phyloP scores from a whole-genome alignment of 768 basidiomycete species.

The Mycena belliarum region DNA sequence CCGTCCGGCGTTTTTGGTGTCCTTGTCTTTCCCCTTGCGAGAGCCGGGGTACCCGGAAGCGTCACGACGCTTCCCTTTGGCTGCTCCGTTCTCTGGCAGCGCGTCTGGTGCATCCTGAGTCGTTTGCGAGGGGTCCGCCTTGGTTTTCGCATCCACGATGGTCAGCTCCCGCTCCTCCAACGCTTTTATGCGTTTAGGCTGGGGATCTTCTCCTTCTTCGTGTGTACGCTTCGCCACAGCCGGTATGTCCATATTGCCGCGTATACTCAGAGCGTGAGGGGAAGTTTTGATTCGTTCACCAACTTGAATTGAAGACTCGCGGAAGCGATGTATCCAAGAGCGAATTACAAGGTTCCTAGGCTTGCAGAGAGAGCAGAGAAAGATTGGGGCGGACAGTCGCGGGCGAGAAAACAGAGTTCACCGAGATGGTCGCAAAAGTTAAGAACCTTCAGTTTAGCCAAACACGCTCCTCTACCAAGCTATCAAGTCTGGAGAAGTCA shows the following conservation, averaged over 20 bases:
- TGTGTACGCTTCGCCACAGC: slow-evolving; percentile 5
- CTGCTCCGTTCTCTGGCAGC: neutral
- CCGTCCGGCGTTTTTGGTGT: slow-evolving; percentile 37
- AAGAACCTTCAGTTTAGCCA: neutral
- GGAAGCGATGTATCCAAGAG: neutral
- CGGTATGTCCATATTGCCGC: slow-evolving; percentile 9
- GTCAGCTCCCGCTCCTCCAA: neutral
- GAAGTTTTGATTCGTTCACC: no score
- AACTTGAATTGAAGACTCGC: neutral
- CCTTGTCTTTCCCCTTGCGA: slow-evolving; percentile 38
- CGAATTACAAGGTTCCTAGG: neutral
- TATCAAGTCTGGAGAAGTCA: no score
- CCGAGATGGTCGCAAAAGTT: neutral
- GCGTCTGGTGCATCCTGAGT: neutral
- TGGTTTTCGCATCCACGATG: neutral
- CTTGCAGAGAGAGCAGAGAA: neutral
- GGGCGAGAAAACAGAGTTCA: neutral
- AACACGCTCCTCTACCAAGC: neutral
- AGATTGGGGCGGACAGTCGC: neutral
- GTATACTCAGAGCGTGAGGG: neutral
- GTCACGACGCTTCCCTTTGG: slow-evolving; percentile 21
- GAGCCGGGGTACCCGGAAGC: slow-evolving; percentile 29
- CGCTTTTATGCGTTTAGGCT: slow-evolving; percentile 19
- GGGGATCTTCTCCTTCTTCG: slow-evolving; percentile 10
- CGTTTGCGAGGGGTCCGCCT: neutral